phyloP scores from a whole-genome alignment of 2,329 filamentous ascomycete genomes.

The Claviceps maximensis region DNA sequence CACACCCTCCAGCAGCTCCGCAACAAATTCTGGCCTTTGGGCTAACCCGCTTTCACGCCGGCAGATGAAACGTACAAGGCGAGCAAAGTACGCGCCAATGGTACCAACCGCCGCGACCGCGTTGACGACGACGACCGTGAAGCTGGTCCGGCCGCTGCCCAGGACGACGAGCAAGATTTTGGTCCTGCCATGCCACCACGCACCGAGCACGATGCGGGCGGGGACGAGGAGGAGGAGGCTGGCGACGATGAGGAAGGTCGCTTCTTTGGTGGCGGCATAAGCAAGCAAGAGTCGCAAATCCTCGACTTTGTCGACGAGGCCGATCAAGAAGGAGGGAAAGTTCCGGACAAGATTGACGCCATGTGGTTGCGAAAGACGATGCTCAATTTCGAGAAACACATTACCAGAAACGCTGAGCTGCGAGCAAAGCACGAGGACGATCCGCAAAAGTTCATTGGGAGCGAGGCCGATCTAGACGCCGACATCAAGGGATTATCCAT shows the following conservation, averaged over 20 bases:
- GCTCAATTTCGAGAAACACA: constrained; percentile 77
- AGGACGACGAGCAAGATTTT: constrained; percentile 32
- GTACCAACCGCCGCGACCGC: constrained; percentile 27
- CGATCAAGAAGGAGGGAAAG: constrained; percentile 20
- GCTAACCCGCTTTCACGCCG: neutral
- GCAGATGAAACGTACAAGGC: constrained; percentile 52
- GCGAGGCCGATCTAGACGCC: constrained; percentile 79
- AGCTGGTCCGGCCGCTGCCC: constrained; percentile 36
- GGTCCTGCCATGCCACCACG: constrained; percentile 32
- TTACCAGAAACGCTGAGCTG: constrained; percentile 80
- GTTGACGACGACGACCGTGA: constrained; percentile 31
- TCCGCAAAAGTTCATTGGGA: constrained; percentile 69
- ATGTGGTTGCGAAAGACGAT: constrained; percentile 74
- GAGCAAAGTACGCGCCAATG: constrained; percentile 35
- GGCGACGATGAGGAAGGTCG: constrained; percentile 78
- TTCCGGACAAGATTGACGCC: constrained; percentile 64
- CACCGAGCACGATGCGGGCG: constrained; percentile 24
- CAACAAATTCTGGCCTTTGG: neutral
- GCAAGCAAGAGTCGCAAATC: constrained; percentile 64
- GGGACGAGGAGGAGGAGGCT: constrained; percentile 37
- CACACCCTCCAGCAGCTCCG: neutral
- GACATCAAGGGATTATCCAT: constrained; percentile 81
- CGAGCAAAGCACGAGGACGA: constrained; percentile 72
- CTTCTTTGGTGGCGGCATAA: constrained; percentile 90
- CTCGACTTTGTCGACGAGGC: constrained; percentile 70